A percentile compares a stretch with the other conserved stretches of the same genome.
phyloP scores from a whole-genome alignment of 306 rosid species.

The Sechiopsis laciniata region DNA sequence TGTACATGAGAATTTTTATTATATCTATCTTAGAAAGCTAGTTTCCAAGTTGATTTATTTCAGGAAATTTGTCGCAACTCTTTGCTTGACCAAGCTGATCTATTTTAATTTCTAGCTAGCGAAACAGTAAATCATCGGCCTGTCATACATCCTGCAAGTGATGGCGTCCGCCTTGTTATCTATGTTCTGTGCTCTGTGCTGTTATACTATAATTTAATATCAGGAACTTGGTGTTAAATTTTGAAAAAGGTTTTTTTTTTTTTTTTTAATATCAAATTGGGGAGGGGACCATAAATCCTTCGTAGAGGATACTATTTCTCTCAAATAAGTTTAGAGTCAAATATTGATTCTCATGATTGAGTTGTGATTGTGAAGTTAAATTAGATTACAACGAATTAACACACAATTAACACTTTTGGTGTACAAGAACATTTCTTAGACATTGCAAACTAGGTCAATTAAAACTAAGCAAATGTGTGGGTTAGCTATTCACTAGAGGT shows the following conservation, averaged over 20 bases:
- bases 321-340: too few relatives aligned
- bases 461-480: background rate
- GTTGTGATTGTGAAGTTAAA: too few relatives aligned
- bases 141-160: background rate
- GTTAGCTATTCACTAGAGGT: too few relatives aligned
- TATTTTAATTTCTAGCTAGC: background rate
- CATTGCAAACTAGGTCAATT: background rate
- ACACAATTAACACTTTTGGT: too few relatives aligned
- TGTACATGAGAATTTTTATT: background rate
- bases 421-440: background rate
- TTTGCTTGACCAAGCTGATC: background rate
- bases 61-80: background rate
- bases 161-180: background rate
- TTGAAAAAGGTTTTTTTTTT: background rate
- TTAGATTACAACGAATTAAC: too few relatives aligned
- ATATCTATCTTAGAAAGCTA: background rate
- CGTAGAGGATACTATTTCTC: too few relatives aligned
- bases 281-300: too few relatives aligned
- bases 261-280: too few relatives aligned
- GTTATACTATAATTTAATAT: background rate
- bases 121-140: background rate
- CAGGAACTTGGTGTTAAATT: background rate
- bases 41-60: background rate
- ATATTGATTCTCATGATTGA: too few relatives aligned
- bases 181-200: background rate